phyloP scores from a whole-genome alignment of 1,139 yeast genomes.

The Hanseniaspora gamundiae region DNA sequence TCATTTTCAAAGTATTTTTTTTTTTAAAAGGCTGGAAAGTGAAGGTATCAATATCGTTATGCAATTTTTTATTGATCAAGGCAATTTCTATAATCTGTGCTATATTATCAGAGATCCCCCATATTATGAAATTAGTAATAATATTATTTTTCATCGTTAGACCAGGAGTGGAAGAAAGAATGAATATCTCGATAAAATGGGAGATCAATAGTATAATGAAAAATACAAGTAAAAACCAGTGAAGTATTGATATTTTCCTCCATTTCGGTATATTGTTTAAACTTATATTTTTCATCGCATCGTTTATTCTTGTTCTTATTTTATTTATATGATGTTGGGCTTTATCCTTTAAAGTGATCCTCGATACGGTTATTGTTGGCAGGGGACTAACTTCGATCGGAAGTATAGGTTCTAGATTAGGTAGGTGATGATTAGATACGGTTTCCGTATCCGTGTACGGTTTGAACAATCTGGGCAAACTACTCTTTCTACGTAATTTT shows the following conservation, averaged over 20 bases:
- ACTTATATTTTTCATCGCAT: not conserved
- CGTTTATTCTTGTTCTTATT: not conserved
- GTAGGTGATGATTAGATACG: not conserved
- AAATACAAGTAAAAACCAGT: slow-evolving; percentile 36
- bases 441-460: not conserved
- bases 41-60: not conserved
- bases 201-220: not conserved
- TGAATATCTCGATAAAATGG: not conserved
- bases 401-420: not conserved
- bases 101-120: slow-evolving; percentile 79
- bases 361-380: not conserved
- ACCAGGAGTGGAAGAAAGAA: not conserved
- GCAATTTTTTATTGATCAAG: not conserved
- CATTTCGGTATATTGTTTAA: slow-evolving; percentile 3
- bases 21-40: not conserved
- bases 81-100: slow-evolving; percentile 43
- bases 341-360: not conserved
- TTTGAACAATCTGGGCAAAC: not conserved
- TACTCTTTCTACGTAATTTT: slow-evolving; percentile 1
- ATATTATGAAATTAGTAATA: slow-evolving; percentile 68
- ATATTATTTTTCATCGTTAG: slow-evolving; percentile 59
- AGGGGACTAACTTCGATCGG: too few species aligned
- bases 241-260: slow-evolving; percentile 34
- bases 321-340: not conserved
- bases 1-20: not conserved